A percentile compares a stretch with the other conserved stretches of the same genome.
phyloP scores from a whole-genome alignment of 164 flowering plant species.

The Tetracentron sinense region DNA sequence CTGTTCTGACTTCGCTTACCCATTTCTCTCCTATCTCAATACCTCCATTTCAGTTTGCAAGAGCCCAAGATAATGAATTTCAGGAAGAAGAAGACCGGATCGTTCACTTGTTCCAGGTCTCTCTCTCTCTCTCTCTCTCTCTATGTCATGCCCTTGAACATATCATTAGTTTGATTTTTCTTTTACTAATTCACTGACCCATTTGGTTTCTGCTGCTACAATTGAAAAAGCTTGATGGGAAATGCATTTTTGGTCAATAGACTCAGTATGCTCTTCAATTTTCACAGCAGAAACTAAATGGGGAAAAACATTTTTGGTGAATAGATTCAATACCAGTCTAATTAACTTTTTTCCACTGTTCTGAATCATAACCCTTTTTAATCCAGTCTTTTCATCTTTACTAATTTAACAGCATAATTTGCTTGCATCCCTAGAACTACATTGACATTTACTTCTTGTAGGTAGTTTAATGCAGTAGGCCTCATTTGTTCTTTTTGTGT shows the following conservation, averaged over 20 bases:
- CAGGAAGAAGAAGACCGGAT: slow-evolving; percentile 51
- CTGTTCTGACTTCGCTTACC: slow-evolving; percentile 21
- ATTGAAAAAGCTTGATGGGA: background rate
- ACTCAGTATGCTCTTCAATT: background rate
- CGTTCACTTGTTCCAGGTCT: slow-evolving; percentile 46
- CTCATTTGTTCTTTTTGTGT: too few species aligned
- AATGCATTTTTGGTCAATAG: background rate
- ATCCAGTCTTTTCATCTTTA: too few species aligned
- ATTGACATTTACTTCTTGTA: too few species aligned
- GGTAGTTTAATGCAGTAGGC: too few species aligned
- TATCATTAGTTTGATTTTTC: background rate
- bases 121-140: slow-evolving; percentile 14
- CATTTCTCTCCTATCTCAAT: slow-evolving; percentile 10
- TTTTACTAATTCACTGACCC: background rate
- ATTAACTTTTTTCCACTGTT: too few species aligned
- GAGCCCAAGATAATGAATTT: slow-evolving; percentile 38
- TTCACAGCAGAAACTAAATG: too few species aligned
- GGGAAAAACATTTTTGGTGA: too few species aligned
- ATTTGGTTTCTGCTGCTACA: background rate
- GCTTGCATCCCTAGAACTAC: too few species aligned
- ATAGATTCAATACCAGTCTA: too few species aligned
- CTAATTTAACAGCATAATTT: too few species aligned
- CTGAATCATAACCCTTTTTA: too few species aligned
- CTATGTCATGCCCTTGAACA: background rate
- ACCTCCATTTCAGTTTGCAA: slow-evolving; percentile 18